These are phyloP conservation scores for Oenanthe javanica DNA, from an alignment of 140 eudicot species.

Conservation along the genomic window DNA sequence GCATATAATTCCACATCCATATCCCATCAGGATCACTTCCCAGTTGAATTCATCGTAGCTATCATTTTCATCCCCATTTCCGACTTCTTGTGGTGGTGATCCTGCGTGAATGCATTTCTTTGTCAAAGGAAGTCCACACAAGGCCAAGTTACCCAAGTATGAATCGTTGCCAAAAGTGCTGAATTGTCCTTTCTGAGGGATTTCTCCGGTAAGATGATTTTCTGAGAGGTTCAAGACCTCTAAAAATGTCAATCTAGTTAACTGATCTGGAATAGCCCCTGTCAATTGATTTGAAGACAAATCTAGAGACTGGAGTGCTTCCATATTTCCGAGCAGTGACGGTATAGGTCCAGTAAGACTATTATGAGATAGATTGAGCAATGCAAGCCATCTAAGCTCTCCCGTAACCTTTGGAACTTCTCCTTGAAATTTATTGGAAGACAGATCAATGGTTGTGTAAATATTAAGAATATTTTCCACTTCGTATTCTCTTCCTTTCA, in stretches of 20 bases:
- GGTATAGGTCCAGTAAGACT: slow-evolving; percentile 28
- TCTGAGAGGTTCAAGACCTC: slow-evolving; percentile 8
- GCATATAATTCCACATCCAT: slow-evolving; percentile 25
- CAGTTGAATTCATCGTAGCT: slow-evolving; percentile 4
- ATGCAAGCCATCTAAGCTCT: slow-evolving; percentile 18
- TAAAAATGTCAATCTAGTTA: slow-evolving; percentile 21
- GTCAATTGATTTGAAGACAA: slow-evolving; percentile 26
- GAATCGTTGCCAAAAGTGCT: background rate
- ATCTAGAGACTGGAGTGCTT: slow-evolving; percentile 32
- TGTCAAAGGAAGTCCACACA: slow-evolving; percentile 1
- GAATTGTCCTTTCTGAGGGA: background rate
- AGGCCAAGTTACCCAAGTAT: background rate
- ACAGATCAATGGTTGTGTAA: no score
- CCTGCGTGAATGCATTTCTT: background rate
- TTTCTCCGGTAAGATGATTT: background rate
- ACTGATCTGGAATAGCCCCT: slow-evolving; percentile 24
- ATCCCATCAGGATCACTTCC: slow-evolving; percentile 34
- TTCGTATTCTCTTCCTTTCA: no score
- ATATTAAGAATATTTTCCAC: no score
- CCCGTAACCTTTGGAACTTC: slow-evolving; percentile 24
- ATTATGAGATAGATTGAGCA: slow-evolving; percentile 32
- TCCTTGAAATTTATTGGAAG: no score
- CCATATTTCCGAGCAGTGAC: slow-evolving; percentile 11
- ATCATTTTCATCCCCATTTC: background rate
- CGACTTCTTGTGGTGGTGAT: background rate